Evolutionary conservation across 305 asterid species (phyloP).

Genomic region (Lippia alba): DNA sequence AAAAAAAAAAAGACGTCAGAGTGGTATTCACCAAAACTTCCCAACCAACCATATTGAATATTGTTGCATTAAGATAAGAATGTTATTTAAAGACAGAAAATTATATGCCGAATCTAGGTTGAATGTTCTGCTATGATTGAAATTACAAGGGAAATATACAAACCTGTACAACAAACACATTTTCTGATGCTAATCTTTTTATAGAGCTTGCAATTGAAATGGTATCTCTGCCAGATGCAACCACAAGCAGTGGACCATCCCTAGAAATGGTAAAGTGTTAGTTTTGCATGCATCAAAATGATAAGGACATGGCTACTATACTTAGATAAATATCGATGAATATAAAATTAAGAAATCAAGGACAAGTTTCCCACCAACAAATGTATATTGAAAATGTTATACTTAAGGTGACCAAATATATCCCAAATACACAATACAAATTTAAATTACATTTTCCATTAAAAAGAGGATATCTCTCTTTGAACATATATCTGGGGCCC

Average conservation of each 20-base stretch:
- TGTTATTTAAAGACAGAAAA: not conserved
- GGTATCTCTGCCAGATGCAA: constrained; percentile 99
- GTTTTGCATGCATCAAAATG: constrained; percentile 29
- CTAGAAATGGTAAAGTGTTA: constrained; percentile 46
- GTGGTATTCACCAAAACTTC: constrained; percentile 22
- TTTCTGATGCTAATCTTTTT: constrained; percentile 86
- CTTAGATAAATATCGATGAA: not conserved
- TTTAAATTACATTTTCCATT: not conserved
- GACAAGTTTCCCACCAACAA: not conserved
- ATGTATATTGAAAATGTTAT: not conserved
- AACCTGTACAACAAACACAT: constrained; percentile 97
- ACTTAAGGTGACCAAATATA: not conserved
- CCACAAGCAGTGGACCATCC: constrained; percentile 97
- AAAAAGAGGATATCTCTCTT: not conserved
- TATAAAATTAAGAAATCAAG: constrained; percentile 8
- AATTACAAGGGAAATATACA: constrained; percentile 33
- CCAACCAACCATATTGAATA: constrained; percentile 14
- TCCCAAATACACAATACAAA: constrained; percentile 11
- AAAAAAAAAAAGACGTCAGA: constrained; percentile 2
- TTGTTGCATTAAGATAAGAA: not conserved
- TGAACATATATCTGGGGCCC: not conserved
- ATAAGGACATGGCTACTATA: constrained; percentile 21
- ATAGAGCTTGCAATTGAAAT: constrained; percentile 92
- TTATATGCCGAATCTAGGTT: constrained; percentile 21
- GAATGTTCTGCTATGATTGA: constrained; percentile 13